Evolutionary conservation across 139 green algal species (phyloP).

Genomic region (Tetraselmis chui): DNA sequence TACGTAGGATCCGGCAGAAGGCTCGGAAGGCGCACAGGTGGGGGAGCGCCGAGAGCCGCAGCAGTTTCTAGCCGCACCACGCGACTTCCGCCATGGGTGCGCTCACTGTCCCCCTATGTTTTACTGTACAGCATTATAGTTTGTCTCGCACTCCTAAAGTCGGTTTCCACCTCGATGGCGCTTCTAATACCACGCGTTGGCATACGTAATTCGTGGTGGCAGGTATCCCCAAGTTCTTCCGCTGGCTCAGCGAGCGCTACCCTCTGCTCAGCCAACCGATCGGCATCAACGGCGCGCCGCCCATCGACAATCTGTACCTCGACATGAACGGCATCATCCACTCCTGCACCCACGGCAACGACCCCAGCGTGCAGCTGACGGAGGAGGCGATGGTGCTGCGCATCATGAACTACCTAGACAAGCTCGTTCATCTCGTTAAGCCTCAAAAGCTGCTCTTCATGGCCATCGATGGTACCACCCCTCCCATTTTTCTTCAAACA

Average conservation of each 20-base stretch:
- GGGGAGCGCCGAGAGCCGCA: no score
- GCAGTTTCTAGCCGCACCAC: no score
- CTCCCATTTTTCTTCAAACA: background rate
- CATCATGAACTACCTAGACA: conserved; percentile 87
- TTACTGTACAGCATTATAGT: no score
- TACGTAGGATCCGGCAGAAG: no score
- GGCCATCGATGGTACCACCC: conserved; percentile 80
- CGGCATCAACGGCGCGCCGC: conserved; percentile 45
- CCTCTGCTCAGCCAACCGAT: conserved; percentile 84
- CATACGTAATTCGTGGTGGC: no score
- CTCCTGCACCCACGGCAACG: conserved; percentile 90
- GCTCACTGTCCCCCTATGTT: no score
- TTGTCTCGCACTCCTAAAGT: no score
- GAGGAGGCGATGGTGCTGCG: conserved; percentile 88
- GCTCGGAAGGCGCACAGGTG: no score
- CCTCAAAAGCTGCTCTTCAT: conserved; percentile 87
- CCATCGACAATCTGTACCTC: conserved; percentile 89
- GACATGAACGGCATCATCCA: conserved; percentile 98
- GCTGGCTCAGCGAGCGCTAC: conserved; percentile 91
- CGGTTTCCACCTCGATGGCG: no score
- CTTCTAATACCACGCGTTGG: no score
- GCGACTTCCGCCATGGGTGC: no score
- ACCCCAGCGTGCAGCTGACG: conserved; percentile 55
- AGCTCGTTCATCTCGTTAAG: conserved; percentile 81
- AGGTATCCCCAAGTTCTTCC: conserved; percentile 96